phyloP scores from a whole-genome alignment of 768 basidiomycete species.

The Scleroderma bovista region DNA sequence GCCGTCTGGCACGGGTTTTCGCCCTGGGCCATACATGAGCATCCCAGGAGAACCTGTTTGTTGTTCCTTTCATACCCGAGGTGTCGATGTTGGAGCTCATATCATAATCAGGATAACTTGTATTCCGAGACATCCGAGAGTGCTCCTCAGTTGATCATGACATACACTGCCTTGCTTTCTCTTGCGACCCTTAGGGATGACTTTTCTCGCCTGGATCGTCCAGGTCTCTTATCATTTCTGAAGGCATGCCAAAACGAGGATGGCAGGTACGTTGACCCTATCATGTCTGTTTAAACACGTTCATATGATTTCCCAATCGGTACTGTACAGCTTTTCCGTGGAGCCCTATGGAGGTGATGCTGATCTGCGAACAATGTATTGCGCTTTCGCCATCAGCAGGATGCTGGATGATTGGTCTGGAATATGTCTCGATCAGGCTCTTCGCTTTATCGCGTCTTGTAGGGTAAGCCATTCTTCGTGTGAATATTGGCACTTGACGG shows the following conservation, averaged over 20 bases:
- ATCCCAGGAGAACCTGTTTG: conserved; percentile 16
- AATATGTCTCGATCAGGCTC: conserved; percentile 54
- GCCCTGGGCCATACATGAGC: conserved; percentile 71
- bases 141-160: conserved; percentile 84
- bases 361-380: conserved; percentile 81
- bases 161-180: conserved; percentile 83
- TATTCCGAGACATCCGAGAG: conserved; percentile 47
- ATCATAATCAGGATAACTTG: conserved; percentile 21
- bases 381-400: conserved; percentile 76
- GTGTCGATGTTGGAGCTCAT: conserved; percentile 5
- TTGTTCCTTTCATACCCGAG: conserved; percentile 1
- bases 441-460: conserved; percentile 64
- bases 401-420: conserved; percentile 80
- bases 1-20: conserved; percentile 60
- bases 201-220: conserved; percentile 62
- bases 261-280: conserved; percentile 59
- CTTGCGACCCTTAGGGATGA: conserved; percentile 88
- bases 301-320: not conserved
- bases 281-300: conserved; percentile 2
- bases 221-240: conserved; percentile 63
- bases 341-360: conserved; percentile 64
- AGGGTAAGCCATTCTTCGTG: conserved; percentile 43
- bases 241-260: conserved; percentile 68
- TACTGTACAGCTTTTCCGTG: conserved; percentile 60
- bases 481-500: not conserved